Evolutionary conservation across 2,329 filamentous ascomycete genomes (phyloP), one percentile per base, ranked within the genome.

Genomic region (Calonectria honghensis): DNA sequence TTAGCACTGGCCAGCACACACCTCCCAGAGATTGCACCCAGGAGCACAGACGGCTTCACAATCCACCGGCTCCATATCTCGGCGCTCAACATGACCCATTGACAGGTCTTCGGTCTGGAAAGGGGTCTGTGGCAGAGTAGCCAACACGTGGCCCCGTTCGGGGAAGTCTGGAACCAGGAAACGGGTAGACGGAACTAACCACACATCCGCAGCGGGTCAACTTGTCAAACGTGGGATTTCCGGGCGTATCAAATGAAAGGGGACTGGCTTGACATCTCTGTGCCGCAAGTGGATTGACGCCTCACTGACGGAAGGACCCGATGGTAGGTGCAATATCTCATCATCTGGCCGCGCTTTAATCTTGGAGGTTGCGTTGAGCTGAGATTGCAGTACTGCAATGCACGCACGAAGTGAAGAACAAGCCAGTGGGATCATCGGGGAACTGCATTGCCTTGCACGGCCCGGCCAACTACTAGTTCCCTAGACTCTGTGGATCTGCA

Each of bases 101-200:
- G 39, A 24, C 39, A 32, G 27, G 29, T 64, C 35, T 39, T 67
- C 54, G 20, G 64, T 52, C 41, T 29, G 32, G 32, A 59, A 45
- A 52, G n/a, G 45, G 54, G 18, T 18, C 64, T 35, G 45, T 37
- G 70, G 41, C 35, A 29, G 27, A 63, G 20, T 13, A 27, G 24
- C 9, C 52, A 72, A 52, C 63, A 41, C 29, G 52, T 63, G 52
- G 64, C 59, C 45, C 52, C 52, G 54, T 32, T 32, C 18, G 57
- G 24, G 37, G 39, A 48, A 57, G 66, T 52, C 59, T 73, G 39
- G 66, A 69, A 50, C 24, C 66, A 29, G 69, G 31, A 39, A 41
- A 48, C 59, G 57, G 48, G 59, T 63, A 51, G 39, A 65, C 32
- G 24, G 59, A 57, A 54, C 71, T 57, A 63, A 37, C 54, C 45